A percentile compares a stretch with the other conserved stretches of the same genome.
phyloP scores from a whole-genome alignment of 495 filamentous ascomycete species.

The Talaromyces wortmannii region DNA sequence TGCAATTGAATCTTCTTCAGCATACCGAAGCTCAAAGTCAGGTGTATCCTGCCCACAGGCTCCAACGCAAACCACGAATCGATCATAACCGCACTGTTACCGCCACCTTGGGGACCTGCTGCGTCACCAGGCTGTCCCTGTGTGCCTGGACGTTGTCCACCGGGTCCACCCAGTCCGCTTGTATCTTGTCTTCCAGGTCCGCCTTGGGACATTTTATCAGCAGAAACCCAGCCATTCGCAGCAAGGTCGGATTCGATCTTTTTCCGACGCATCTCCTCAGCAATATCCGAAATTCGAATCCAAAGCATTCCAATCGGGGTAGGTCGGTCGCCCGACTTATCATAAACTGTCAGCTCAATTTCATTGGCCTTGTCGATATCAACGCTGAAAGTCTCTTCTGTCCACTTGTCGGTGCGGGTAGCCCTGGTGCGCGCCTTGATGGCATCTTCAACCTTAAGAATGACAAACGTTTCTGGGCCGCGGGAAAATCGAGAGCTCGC shows the following conservation, averaged over 20 bases:
- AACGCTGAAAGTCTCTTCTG: conserved; percentile 81
- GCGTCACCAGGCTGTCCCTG: conserved; percentile 10
- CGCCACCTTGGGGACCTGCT: conserved; percentile 32
- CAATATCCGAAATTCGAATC: conserved; percentile 95
- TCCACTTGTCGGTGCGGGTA: conserved; percentile 82
- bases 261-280: conserved; percentile 94
- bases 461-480: conserved; percentile 88
- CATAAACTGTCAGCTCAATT: conserved; percentile 94
- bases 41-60: conserved; percentile 80
- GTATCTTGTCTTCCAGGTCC: conserved; percentile 28
- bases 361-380: conserved; percentile 98
- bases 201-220: conserved; percentile 77
- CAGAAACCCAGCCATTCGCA: conserved; percentile 89
- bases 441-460: conserved; percentile 92
- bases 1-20: background rate
- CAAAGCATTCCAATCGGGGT: conserved; percentile 93
- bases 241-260: conserved; percentile 94
- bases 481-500: conserved; percentile 78
- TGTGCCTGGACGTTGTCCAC: conserved; percentile 15
- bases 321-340: conserved; percentile 81
- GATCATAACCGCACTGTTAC: conserved; percentile 55
- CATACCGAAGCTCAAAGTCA: conserved; percentile 84
- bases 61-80: conserved; percentile 97
- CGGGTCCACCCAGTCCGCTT: conserved; percentile 33
- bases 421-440: conserved; percentile 84